Conservation (phyloP, 257 asterid species). For the Solanum stenotomum region DNA sequence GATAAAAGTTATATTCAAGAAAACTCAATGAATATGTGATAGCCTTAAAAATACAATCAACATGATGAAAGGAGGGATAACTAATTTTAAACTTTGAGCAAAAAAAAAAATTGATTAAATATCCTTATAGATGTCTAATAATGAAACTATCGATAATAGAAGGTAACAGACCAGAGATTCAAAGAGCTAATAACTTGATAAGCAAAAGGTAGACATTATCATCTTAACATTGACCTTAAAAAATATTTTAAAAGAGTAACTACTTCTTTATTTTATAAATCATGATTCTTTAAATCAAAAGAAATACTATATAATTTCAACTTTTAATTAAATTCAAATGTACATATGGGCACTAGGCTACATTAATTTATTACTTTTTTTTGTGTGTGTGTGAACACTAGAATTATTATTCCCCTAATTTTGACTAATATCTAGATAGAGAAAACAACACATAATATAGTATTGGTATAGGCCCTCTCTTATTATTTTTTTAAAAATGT, state of each 20-base stretch:
- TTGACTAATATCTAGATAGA: not conserved
- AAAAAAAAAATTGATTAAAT: too few relatives aligned
- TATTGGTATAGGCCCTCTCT: not conserved
- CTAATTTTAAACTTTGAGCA: too few relatives aligned
- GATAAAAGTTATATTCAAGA: too few relatives aligned
- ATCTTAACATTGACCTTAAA: too few relatives aligned
- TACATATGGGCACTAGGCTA: not conserved
- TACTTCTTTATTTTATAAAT: too few relatives aligned
- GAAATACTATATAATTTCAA: not conserved
- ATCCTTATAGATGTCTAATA: too few relatives aligned
- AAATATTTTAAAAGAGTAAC: too few relatives aligned
- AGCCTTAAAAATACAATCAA: not conserved
- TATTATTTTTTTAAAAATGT: not conserved
- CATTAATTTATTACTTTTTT: too few relatives aligned
- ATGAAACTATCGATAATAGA: too few relatives aligned
- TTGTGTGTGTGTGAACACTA: not conserved
- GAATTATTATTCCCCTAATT: not conserved
- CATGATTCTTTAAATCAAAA: not conserved
- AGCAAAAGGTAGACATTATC: not conserved
- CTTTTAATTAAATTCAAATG: too few relatives aligned
- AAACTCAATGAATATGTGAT: too few relatives aligned
- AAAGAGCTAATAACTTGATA: not conserved
- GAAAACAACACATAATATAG: not conserved
- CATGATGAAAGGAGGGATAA: not conserved
- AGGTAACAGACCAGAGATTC: fast-evolving